Conservation (phyloP, 257 asterid genomes). For the Nyctanthes arbortristis region DNA sequence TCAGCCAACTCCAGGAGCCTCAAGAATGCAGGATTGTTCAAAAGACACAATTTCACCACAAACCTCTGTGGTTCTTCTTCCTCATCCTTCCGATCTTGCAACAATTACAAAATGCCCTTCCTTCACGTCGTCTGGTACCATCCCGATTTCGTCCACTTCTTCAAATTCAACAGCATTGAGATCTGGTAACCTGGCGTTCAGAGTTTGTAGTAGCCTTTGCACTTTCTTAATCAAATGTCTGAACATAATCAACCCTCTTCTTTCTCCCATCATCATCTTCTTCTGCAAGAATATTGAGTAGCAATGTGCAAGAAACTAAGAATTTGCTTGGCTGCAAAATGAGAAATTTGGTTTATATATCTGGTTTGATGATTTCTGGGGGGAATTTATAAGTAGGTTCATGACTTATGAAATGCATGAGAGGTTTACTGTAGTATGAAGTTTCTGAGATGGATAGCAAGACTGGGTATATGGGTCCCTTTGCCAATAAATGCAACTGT, state of each 20-base stretch:
- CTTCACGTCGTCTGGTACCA: constrained; percentile 33
- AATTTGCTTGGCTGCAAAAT: not conserved
- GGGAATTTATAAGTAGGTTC: constrained; percentile 27
- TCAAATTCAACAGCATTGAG: not conserved
- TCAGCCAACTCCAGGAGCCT: constrained; percentile 29
- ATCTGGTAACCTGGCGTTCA: not conserved
- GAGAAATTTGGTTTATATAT: not conserved
- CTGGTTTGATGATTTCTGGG: constrained; percentile 10
- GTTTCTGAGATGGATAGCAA: constrained; percentile 39
- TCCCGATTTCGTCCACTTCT: not conserved
- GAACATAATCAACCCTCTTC: constrained; percentile 18
- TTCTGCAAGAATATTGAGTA: constrained; percentile 11
- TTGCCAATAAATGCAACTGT: constrained; percentile 10
- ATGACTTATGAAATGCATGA: constrained; percentile 18
- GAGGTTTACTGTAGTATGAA: constrained; percentile 25
- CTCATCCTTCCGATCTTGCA: constrained; percentile 28
- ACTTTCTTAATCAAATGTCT: constrained; percentile 19
- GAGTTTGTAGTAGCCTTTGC: constrained; percentile 21
- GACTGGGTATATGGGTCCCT: constrained; percentile 29
- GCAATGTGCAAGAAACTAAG: not conserved
- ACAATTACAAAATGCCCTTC: constrained; percentile 39
- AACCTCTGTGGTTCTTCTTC: constrained; percentile 26
- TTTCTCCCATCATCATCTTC: constrained; percentile 21
- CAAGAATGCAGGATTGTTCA: constrained; percentile 30
- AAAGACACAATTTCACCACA: constrained; percentile 25